A percentile compares a stretch with the other conserved stretches of the same genome.
These are phyloP conservation scores for Salix suchowensis DNA, from an alignment of 345 rosid species.

Conservation along the genomic window DNA sequence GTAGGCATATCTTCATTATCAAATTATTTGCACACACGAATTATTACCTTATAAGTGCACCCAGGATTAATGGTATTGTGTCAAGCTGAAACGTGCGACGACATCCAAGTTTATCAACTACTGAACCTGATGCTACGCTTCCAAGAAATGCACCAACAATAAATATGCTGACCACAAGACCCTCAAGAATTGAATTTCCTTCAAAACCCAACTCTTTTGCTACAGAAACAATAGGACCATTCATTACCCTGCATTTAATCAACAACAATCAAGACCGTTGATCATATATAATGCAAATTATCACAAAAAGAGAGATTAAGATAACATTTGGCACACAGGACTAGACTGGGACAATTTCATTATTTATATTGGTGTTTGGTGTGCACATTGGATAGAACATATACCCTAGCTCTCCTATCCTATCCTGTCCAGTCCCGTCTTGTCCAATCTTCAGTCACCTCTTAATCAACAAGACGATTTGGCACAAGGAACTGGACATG, in stretches of 20 bases:
- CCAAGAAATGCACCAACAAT: slow-evolving; percentile 79
- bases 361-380: too few relatives aligned
- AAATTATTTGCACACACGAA: not conserved
- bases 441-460: too few relatives aligned
- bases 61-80: slow-evolving; percentile 52
- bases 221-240: slow-evolving; percentile 69
- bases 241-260: slow-evolving; percentile 58
- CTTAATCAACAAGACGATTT: not conserved
- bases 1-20: not conserved
- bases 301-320: too few relatives aligned
- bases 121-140: slow-evolving; percentile 52
- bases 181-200: slow-evolving; percentile 62
- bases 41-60: slow-evolving; percentile 59
- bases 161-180: slow-evolving; percentile 79
- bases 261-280: not conserved
- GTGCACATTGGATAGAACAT: too few relatives aligned
- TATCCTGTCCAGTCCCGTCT: too few relatives aligned
- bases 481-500: too few relatives aligned
- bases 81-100: slow-evolving; percentile 64
- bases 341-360: too few relatives aligned
- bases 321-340: too few relatives aligned
- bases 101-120: slow-evolving; percentile 63
- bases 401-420: too few relatives aligned
- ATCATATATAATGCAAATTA: too few relatives aligned
- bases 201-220: slow-evolving; percentile 73